phyloP scores from a whole-genome alignment of 768 basidiomycete genomes.

The Tylopilus plumbeoviolaceoides region DNA sequence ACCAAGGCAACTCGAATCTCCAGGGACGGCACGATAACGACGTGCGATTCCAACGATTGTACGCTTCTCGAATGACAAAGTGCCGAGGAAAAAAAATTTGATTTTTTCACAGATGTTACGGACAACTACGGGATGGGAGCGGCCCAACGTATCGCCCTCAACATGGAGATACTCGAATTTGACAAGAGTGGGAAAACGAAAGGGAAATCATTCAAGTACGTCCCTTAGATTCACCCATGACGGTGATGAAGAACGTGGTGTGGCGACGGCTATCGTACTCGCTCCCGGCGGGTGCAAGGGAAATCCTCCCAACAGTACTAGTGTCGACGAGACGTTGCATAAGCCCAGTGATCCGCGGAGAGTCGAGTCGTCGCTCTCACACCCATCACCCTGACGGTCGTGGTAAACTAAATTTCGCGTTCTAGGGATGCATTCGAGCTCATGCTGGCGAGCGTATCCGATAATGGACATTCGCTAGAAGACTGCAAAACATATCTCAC shows the following conservation, averaged over 20 bases:
- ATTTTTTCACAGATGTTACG: conserved; percentile 58
- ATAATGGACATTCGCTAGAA: conserved; percentile 76
- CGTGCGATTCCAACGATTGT: conserved; percentile 92
- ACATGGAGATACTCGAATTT: conserved; percentile 61
- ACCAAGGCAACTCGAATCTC: neutral
- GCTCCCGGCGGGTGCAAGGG: neutral
- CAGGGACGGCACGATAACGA: conserved; percentile 95
- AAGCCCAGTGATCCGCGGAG: conserved; percentile 4
- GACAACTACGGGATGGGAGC: conserved; percentile 87
- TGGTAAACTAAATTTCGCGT: conserved; percentile 4
- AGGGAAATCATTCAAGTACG: conserved; percentile 44
- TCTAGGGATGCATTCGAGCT: conserved; percentile 79
- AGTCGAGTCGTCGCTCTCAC: conserved; percentile 1
- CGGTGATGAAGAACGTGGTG: neutral
- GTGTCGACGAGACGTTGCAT: neutral
- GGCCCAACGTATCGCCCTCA: conserved; percentile 62
- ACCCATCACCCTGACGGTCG: conserved; percentile 15
- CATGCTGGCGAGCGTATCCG: conserved; percentile 79
- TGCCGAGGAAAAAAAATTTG: neutral
- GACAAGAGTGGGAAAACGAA: conserved; percentile 17
- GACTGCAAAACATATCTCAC: conserved; percentile 75
- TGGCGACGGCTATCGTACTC: neutral
- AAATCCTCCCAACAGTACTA: neutral
- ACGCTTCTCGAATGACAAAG: conserved; percentile 19
- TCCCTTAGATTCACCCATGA: neutral